Evolutionary conservation across 345 rosid genomes (phyloP).

Genomic region (Camelina laxa): DNA sequence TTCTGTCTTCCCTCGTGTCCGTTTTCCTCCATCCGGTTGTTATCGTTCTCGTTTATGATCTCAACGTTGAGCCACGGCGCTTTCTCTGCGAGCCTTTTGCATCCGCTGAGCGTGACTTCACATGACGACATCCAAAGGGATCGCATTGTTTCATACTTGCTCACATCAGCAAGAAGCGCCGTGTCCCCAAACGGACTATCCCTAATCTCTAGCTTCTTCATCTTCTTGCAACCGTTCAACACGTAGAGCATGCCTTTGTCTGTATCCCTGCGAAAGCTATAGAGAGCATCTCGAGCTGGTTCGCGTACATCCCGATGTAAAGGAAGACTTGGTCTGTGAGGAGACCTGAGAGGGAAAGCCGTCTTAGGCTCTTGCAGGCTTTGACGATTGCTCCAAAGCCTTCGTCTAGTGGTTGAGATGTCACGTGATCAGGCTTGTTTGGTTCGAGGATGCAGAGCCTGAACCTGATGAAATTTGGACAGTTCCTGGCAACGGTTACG

Average conservation of each 20-base stretch:
- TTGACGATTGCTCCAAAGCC: conserved; percentile 95
- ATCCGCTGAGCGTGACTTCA: conserved; percentile 85
- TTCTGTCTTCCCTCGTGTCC: conserved; percentile 49
- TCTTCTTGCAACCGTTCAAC: conserved; percentile 88
- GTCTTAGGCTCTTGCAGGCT: conserved; percentile 70
- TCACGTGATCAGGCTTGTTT: conserved; percentile 68
- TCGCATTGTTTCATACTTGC: conserved; percentile 99
- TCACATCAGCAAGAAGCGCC: conserved; percentile 84
- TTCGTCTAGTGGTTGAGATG: conserved; percentile 81
- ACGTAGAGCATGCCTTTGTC: conserved; percentile 89
- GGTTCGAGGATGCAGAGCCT: conserved; percentile 86
- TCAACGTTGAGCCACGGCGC: conserved; percentile 88
- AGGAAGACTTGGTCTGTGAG: conserved; percentile 80
- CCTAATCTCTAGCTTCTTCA: conserved; percentile 86
- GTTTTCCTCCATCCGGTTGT: conserved; percentile 32
- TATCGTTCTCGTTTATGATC: conserved; percentile 59
- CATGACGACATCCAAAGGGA: conserved; percentile 99
- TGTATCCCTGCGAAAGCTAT: conserved; percentile 91
- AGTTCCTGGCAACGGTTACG: conserved; percentile 77
- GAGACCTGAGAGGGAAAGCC: conserved; percentile 81
- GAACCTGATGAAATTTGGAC: conserved; percentile 81
- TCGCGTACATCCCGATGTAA: conserved; percentile 81
- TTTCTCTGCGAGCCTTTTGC: conserved; percentile 69
- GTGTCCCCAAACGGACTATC: conserved; percentile 87
- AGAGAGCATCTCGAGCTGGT: conserved; percentile 93